Evolutionary conservation across 331 rosid genomes (phyloP).

Genomic region (Dryas integrifolia): DNA sequence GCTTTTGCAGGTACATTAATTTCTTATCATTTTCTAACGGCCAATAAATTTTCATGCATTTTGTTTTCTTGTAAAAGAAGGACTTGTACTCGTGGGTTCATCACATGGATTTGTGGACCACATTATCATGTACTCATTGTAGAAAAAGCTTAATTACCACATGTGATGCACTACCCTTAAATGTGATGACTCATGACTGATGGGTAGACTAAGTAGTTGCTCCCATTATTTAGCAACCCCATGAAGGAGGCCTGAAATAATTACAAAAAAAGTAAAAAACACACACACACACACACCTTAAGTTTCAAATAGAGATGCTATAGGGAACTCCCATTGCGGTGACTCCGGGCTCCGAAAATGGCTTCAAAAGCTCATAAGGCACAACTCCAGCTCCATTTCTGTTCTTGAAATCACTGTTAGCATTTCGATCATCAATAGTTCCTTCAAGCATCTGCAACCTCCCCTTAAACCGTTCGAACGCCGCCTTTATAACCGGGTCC

Average conservation of each 20-base stretch:
- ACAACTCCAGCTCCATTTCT: constrained; percentile 71
- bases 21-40: no score
- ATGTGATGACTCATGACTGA: not conserved
- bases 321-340: constrained; percentile 76
- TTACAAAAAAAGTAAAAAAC: no score
- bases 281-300: not conserved
- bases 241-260: no score
- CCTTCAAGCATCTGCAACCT: constrained; percentile 46
- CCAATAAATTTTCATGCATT: no score
- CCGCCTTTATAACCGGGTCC: constrained; percentile 47
- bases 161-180: not conserved
- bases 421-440: constrained; percentile 60
- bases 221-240: no score
- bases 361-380: constrained; percentile 71
- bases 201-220: not conserved
- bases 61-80: no score
- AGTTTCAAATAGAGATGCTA: constrained; percentile 64
- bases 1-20: no score
- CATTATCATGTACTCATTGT: not conserved
- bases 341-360: constrained; percentile 66
- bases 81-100: not conserved
- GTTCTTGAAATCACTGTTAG: constrained; percentile 38
- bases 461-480: constrained; percentile 51
- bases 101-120: not conserved
- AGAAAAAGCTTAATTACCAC: no score